Percentiles rank a stretch among this genome's conserved stretches.
Conservation (phyloP, 2,329 filamentous ascomycete species). For the Fusarium sp. region DNA sequence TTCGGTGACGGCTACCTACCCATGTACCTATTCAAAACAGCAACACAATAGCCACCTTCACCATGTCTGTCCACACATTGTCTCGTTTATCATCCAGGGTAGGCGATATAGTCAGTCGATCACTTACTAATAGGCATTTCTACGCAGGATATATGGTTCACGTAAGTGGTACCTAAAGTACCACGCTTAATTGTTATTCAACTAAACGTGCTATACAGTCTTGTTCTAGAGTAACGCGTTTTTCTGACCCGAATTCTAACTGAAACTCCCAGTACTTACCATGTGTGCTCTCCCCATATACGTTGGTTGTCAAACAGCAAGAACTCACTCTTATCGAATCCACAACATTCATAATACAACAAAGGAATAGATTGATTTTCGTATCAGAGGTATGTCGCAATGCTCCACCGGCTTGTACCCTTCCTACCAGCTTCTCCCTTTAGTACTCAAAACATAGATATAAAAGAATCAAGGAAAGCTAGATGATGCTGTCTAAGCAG, state of each 20-base stretch:
- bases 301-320: not conserved
- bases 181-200: too few species aligned
- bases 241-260: not conserved
- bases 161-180: too few species aligned
- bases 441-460: conserved; percentile 31
- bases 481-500: conserved; percentile 24
- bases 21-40: not conserved
- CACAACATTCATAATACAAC: conserved; percentile 3
- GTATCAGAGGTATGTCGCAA: conserved; percentile 23
- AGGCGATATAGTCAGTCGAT: not conserved
- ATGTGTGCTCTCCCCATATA: too few species aligned
- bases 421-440: conserved; percentile 17
- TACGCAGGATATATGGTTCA: not conserved
- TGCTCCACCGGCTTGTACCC: conserved; percentile 25
- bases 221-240: not conserved
- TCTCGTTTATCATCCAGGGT: not conserved
- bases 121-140: not conserved
- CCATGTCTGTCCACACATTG: not conserved
- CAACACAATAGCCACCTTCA: not conserved
- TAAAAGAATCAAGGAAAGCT: conserved; percentile 23
- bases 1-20: too few species aligned
- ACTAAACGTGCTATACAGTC: not conserved
- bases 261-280: not conserved
- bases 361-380: conserved; percentile 24
- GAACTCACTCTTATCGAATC: not conserved